Evolutionary conservation across 2,329 filamentous ascomycete genomes (phyloP), one percentile per base, ranked within the genome.

Genomic region (Ciborinia camelliae): DNA sequence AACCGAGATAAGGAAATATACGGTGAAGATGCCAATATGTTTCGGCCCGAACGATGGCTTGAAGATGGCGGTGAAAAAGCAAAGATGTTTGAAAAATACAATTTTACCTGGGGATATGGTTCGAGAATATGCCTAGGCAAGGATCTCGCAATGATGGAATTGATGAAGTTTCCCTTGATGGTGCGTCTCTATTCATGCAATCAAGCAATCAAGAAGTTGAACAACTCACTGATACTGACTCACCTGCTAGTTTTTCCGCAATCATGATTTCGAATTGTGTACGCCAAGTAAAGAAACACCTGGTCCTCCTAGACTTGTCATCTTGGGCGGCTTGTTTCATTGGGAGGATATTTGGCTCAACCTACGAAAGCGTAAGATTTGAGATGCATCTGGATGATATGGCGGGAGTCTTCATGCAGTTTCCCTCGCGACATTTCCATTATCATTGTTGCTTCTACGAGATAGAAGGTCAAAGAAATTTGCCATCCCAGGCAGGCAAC

Each of bases 71-170:
- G 14, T 14, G 52, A 48, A 20, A 55, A 58, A 5, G 30, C 61
- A 0, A 63, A 48, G 41, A 5, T 45, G 23, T 57, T 48, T 30
- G 61, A 52, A 1, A 63, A 63, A 20, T 63, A 63, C 28, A 57
- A 57, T 15, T 48, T 63, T n/a, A 58, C 51, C 9, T 63, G 35
- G 54, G 61, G 61, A 37, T 63, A 58, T 30, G 61, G 61, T n/a
- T 45, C 61, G 6, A 48, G 61, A 41, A 37, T 58, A 18, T 63
- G 61, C 14, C 15, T 63, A 35, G 52, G 61, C 10, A 63, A 63
- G 30, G 52, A 63, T 50, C 39, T 63, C 12, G 61, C 61, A 6
- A 53, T 53, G 37, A 53, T 62, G 59, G 59, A 62, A 39, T 20
- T 62, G 35, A 52, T 62, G 32, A 62, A 62, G 23, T 28, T 20